phyloP scores from a whole-genome alignment of 2,329 filamentous ascomycete genomes.

The Scolecobasidium constrictum region DNA sequence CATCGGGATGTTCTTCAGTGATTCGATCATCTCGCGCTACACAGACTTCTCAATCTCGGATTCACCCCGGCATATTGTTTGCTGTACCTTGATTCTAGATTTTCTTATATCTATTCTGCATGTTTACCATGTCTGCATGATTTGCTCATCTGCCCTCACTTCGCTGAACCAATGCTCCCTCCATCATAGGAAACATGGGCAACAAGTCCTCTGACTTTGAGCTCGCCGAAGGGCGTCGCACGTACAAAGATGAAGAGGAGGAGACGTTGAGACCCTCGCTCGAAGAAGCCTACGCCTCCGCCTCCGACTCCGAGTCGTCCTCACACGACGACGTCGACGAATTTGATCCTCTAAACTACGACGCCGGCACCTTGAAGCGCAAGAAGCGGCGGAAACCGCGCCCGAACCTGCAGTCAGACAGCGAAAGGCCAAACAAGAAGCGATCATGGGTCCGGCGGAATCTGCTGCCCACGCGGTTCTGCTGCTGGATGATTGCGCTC shows the following conservation, averaged over 20 bases:
- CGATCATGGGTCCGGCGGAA: slow-evolving; percentile 16
- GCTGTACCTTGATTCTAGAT: too few species aligned
- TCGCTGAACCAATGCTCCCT: too few species aligned
- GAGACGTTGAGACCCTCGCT: slow-evolving; percentile 18
- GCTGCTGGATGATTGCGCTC: slow-evolving; percentile 30
- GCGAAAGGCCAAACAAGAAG: neutral
- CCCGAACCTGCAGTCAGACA: slow-evolving; percentile 15
- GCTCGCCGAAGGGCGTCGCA: neutral
- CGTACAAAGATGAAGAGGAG: slow-evolving; percentile 4
- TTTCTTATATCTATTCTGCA: too few species aligned
- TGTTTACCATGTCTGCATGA: too few species aligned
- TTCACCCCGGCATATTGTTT: too few species aligned
- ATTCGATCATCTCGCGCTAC: too few species aligned
- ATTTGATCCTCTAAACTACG: slow-evolving; percentile 34
- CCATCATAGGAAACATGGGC: too few species aligned
- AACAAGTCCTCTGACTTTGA: too few species aligned
- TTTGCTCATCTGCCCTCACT: too few species aligned
- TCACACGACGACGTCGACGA: slow-evolving; percentile 30
- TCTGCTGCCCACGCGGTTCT: slow-evolving; percentile 28
- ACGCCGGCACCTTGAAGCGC: slow-evolving; percentile 27
- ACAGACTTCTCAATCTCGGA: too few species aligned
- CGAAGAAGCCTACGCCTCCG: slow-evolving; percentile 20
- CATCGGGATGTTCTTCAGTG: too few species aligned
- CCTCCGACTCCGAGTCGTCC: slow-evolving; percentile 25
- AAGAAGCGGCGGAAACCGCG: slow-evolving; percentile 20